Percentiles rank a stretch among this genome's conserved stretches.
phyloP scores from a whole-genome alignment of 805 yeast species.

The Candida sonorensis region DNA sequence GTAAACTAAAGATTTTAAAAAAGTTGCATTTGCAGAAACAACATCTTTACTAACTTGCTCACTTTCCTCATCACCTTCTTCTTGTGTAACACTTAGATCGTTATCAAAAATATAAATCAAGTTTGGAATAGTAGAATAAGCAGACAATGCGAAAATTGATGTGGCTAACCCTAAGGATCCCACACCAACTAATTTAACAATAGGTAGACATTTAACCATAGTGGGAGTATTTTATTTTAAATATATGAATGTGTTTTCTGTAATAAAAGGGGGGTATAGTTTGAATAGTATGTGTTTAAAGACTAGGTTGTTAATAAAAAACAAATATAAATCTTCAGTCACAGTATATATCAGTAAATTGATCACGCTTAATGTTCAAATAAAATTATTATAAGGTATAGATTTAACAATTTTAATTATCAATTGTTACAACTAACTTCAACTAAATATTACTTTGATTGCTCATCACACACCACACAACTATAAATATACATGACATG shows the following conservation, averaged over 20 bases:
- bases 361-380: no score
- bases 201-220: conserved; percentile 50
- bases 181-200: conserved; percentile 57
- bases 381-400: no score
- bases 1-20: conserved; percentile 11
- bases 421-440: no score
- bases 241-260: neutral
- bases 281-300: no score
- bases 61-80: neutral
- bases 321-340: no score
- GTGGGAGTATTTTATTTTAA: conserved; percentile 1
- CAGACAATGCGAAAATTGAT: conserved; percentile 34
- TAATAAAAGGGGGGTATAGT: no score
- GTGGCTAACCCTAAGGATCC: conserved; percentile 63
- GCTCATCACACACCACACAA: no score
- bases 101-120: conserved; percentile 7
- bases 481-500: no score
- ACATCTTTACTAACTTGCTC: neutral
- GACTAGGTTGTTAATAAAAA: no score
- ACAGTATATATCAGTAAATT: no score
- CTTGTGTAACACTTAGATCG: conserved; percentile 1
- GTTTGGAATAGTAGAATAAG: conserved; percentile 16
- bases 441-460: no score
- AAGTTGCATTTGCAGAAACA: conserved; percentile 4
- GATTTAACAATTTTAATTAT: no score